Evolutionary conservation across 352 stramenopile genomes (phyloP).

Genomic region (Phytophthora rubi): DNA sequence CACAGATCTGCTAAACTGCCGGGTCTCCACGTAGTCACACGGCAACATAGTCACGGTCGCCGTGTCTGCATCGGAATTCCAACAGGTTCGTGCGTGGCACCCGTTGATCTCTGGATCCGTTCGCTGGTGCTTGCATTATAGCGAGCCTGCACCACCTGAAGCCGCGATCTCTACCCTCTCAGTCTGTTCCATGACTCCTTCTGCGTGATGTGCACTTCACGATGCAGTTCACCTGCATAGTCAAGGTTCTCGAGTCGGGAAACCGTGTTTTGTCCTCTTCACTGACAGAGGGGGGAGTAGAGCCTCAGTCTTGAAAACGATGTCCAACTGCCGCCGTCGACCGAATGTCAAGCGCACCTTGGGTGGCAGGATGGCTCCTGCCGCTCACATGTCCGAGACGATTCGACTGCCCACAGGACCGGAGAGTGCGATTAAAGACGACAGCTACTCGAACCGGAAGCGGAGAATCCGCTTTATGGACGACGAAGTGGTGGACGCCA

Average conservation of each 20-base stretch:
- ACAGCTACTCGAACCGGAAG: slow-evolving; percentile 15
- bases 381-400: slow-evolving; percentile 15
- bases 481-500: slow-evolving; percentile 18
- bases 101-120: slow-evolving; percentile 20
- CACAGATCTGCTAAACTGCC: too few relatives aligned
- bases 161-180: slow-evolving; percentile 11
- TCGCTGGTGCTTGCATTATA: too few relatives aligned
- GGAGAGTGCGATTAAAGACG: background rate
- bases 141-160: slow-evolving; percentile 15
- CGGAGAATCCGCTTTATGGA: slow-evolving; percentile 32
- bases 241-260: slow-evolving; percentile 2
- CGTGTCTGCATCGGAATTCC: too few relatives aligned
- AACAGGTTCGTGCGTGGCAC: slow-evolving; percentile 12
- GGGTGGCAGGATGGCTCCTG: slow-evolving; percentile 8
- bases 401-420: slow-evolving; percentile 14
- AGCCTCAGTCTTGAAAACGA: slow-evolving; percentile 28
- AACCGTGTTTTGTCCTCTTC: slow-evolving; percentile 2
- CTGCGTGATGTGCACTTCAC: slow-evolving; percentile 11
- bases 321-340: slow-evolving; percentile 31
- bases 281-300: background rate
- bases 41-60: too few relatives aligned
- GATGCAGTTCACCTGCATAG: background rate
- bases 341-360: slow-evolving; percentile 22
- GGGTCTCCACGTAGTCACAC: too few relatives aligned
- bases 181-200: slow-evolving; percentile 12